Base-by-base conservation (phyloP, 345 rosid species). In the Brassica rapa region DNA sequence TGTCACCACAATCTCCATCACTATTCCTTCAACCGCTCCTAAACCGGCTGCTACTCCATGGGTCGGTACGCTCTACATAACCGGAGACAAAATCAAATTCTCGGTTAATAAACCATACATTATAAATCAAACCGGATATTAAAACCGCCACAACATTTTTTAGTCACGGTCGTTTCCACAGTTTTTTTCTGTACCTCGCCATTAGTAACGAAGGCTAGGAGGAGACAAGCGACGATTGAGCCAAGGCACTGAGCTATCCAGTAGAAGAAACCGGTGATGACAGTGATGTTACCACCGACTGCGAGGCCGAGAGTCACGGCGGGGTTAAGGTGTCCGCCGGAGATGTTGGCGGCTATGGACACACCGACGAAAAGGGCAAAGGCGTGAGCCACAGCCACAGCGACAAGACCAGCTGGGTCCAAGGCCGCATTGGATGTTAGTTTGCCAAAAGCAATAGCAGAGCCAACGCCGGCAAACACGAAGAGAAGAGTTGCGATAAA, bases 391-490 rank as follows among this genome's bases (percentile, higher is more conserved):
- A 91, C 88, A 0, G 96, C 98, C 19, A 94, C 75, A 0, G 96
- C 98, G 16, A 94, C 92, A 9, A 91, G 87, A 21, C 96, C 97
- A 5, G 93, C 73, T 7, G 93, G 93, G 82, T 91, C 94, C 71
- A 91, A 69, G 14, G 86, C 90, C 9, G 86, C 98, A 77, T 86
- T 90, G 4, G 90, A 25, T 2, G 98, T 91, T 11, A 94, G 74
- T 85, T 94, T 94, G 86, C 89, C 80, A 78, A 75, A 94, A 27
- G 97, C 94, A 62, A 94, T 80, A 23, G 94, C 98, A 0, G 98
- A 92, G 15, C 98, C 97, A 82, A 92, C 97, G 8, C 94, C 97
- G 10, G 96, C 96, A 19, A 94, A 94, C 16, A 94, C 97, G 27
- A 94, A 94, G 66, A 92, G 87, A 71, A 92, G 88, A 23, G 98